phyloP scores from a whole-genome alignment of 2,329 filamentous ascomycete species.

The Aspergillus transmontanensis region DNA sequence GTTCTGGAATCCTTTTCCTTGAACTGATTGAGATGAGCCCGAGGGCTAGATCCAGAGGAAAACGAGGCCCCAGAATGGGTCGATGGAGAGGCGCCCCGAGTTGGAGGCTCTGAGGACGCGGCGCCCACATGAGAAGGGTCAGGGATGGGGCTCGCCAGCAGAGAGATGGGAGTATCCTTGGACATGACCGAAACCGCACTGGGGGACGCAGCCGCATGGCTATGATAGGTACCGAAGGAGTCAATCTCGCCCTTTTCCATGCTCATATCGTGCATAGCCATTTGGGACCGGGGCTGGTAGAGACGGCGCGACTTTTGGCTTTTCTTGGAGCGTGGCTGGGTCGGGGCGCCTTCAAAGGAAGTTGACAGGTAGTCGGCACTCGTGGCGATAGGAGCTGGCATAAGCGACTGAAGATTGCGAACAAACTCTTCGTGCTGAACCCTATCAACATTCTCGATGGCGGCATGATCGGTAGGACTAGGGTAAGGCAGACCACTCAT shows the following conservation, averaged over 20 bases:
- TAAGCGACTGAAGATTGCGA: constrained; percentile 23
- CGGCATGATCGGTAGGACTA: constrained; percentile 10
- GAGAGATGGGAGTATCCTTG: constrained; percentile 16
- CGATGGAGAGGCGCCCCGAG: constrained; percentile 23
- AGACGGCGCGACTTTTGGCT: constrained; percentile 24
- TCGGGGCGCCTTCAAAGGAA: constrained; percentile 9
- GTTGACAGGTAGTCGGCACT: constrained; percentile 13
- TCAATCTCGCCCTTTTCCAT: constrained; percentile 10
- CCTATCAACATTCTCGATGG: constrained; percentile 16
- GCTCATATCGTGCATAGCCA: neutral
- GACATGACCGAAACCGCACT: constrained; percentile 18
- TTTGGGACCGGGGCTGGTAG: constrained; percentile 22
- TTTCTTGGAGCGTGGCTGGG: constrained; percentile 19
- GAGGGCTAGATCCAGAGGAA: constrained; percentile 22
- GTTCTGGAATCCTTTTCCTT: constrained; percentile 12
- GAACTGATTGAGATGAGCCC: constrained; percentile 9
- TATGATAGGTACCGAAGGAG: constrained; percentile 13
- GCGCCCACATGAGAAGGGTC: constrained; percentile 12
- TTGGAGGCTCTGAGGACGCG: constrained; percentile 20
- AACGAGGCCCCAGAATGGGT: constrained; percentile 16
- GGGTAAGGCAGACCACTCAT: constrained; percentile 12
- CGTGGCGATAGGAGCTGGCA: constrained; percentile 16
- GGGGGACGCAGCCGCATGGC: constrained; percentile 13
- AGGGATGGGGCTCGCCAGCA: constrained; percentile 15
- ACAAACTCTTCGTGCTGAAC: constrained; percentile 21